phyloP scores from a whole-genome alignment of 106 monocot genomes.

The Phalaenopsis aphrodite region DNA sequence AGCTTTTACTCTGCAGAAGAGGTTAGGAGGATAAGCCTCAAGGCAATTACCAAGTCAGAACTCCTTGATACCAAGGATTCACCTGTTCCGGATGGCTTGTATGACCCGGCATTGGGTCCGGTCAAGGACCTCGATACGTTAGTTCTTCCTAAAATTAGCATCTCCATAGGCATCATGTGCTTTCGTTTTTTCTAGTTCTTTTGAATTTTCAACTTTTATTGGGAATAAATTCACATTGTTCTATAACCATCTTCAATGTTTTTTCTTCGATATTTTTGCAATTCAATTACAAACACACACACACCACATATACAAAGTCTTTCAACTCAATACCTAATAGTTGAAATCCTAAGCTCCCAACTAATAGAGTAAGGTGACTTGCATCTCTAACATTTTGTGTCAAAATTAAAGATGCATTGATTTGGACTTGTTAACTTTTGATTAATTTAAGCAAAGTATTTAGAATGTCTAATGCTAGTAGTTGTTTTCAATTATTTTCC shows the following conservation, averaged over 20 bases:
- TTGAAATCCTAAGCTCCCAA: no score
- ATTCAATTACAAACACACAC: no score
- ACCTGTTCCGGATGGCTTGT: slow-evolving; percentile 42
- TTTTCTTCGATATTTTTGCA: neutral
- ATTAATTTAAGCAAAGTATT: no score
- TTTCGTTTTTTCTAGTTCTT: neutral
- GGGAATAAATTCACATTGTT: neutral
- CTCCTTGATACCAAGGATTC: slow-evolving; percentile 38
- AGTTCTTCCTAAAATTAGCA: slow-evolving; percentile 11
- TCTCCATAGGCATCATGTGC: neutral
- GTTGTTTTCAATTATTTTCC: no score
- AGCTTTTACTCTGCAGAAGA: slow-evolving; percentile 48
- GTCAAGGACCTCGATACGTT: slow-evolving; percentile 39
- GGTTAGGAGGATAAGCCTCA: slow-evolving; percentile 42
- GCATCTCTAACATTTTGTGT: no score
- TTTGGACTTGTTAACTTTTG: no score
- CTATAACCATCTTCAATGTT: neutral
- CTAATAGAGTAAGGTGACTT: no score
- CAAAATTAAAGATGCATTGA: neutral
- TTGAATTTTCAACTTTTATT: neutral
- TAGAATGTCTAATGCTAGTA: no score
- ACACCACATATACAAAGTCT: no score
- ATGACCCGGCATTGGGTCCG: slow-evolving; percentile 53
- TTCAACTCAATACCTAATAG: no score
- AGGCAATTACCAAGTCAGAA: slow-evolving; percentile 40